Evolutionary conservation across 352 stramenopile species (phyloP).

Genomic region (Thalassiosira allenii): DNA sequence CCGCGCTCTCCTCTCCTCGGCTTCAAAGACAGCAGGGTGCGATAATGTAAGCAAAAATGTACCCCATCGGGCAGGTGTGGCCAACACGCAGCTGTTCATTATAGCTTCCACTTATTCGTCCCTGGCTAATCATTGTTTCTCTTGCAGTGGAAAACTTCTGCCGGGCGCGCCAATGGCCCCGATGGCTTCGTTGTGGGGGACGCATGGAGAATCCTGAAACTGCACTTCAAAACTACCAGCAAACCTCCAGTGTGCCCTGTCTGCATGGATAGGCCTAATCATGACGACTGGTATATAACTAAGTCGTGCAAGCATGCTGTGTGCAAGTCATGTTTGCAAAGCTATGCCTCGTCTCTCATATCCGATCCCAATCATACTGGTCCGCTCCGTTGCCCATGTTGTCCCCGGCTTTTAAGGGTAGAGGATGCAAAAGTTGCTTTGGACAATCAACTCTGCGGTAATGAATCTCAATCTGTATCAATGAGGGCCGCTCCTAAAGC

Average conservation of each 20-base stretch:
- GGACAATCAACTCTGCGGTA: background rate
- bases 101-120: background rate
- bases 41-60: conserved; percentile 51
- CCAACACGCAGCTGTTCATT: too few species aligned
- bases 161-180: conserved; percentile 56
- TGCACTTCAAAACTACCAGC: conserved; percentile 37
- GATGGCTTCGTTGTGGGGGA: conserved; percentile 69
- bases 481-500: background rate
- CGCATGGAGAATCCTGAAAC: conserved; percentile 56
- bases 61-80: too few species aligned
- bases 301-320: conserved; percentile 70
- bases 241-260: conserved; percentile 57
- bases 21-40: conserved; percentile 45
- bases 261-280: conserved; percentile 59
- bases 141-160: conserved; percentile 69
- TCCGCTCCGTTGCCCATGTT: conserved; percentile 73
- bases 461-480: conserved; percentile 3
- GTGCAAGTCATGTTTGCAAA: conserved; percentile 56
- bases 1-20: conserved; percentile 43
- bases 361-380: conserved; percentile 57
- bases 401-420: conserved; percentile 55
- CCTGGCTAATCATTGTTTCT: background rate
- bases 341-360: conserved; percentile 43
- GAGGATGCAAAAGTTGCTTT: conserved; percentile 70
- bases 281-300: conserved; percentile 67